Evolutionary conservation across 2,329 filamentous ascomycete genomes (phyloP), one percentile per base, ranked within the genome.

Genomic region (Macrophomina pseudophaseolina): DNA sequence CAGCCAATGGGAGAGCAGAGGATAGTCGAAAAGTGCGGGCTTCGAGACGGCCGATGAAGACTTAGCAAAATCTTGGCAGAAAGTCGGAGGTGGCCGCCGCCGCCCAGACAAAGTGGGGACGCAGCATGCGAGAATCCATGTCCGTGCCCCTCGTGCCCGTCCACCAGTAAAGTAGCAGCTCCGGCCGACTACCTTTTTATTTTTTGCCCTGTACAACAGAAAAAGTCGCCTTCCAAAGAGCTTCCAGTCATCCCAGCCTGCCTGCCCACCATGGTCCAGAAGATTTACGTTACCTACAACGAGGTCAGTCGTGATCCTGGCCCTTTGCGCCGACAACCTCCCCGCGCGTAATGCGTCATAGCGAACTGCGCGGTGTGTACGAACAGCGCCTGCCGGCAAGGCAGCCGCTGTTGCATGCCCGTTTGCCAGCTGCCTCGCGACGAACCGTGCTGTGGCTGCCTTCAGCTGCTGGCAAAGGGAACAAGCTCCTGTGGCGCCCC

Each of bases 231-330:
- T 32, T 12, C 48, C 38, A 65, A n/a, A 56, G 56, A 65, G 56
- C 23, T 5, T 11, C 23, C 28, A 23, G 23, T 5, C n/a, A n/a
- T 58, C 40, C 2, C 28, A 28, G n/a, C 11, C 9, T 35, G 28
- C 12, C 42, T 56, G 52, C 58, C 53, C 63, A 58, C 32, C 51
- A 80, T 80, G 78, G 76, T 79, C 60, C 72, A 80, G 70, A 80
- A 80, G 71, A 71, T 79, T 62, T 80, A 80, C 73, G 76, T 80
- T 68, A 79, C 78, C 46, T 80, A 80, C 70, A 80, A 80, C 73
- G 73, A 80, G 76, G 78, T 79, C 48, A 66, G 65, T 63, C 33
- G 44, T 42, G 38, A 56, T 53, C 30, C 49, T 51, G 33, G 28
- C 32, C 33, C 58, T 32, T 54, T 62, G 33, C 7, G 8, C 44